phyloP scores from a whole-genome alignment of 306 rosid species.

The Rosa rugosa region DNA sequence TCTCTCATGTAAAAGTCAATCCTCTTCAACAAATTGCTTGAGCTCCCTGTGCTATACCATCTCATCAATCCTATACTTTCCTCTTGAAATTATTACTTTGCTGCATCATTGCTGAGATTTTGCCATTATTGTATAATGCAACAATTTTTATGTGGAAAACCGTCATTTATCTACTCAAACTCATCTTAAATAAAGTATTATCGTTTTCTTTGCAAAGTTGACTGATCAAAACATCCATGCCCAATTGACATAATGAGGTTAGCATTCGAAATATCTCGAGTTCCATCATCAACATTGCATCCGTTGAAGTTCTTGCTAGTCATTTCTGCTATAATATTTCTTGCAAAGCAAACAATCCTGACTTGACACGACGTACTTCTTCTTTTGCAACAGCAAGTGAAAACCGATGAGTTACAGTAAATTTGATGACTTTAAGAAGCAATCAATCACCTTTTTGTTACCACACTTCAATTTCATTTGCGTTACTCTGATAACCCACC shows the following conservation, averaged over 20 bases:
- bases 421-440: background rate
- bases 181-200: background rate
- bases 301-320: background rate
- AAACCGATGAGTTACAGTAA: background rate
- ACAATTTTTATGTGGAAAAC: background rate
- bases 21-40: background rate
- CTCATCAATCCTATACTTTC: background rate
- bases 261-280: background rate
- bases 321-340: background rate
- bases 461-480: background rate
- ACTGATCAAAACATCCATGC: background rate
- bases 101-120: background rate
- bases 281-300: constrained; percentile 5
- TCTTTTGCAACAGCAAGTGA: background rate
- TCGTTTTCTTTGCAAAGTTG: background rate
- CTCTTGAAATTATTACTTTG: background rate
- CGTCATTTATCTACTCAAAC: background rate
- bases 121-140: background rate
- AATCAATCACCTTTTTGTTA: background rate
- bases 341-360: background rate
- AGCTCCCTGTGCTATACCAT: background rate
- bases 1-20: constrained; percentile 4
- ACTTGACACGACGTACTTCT: background rate
- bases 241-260: background rate
- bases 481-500: background rate